Evolutionary conservation across 345 rosid species (phyloP).

Genomic region (Erysimum cheiranthoides): DNA sequence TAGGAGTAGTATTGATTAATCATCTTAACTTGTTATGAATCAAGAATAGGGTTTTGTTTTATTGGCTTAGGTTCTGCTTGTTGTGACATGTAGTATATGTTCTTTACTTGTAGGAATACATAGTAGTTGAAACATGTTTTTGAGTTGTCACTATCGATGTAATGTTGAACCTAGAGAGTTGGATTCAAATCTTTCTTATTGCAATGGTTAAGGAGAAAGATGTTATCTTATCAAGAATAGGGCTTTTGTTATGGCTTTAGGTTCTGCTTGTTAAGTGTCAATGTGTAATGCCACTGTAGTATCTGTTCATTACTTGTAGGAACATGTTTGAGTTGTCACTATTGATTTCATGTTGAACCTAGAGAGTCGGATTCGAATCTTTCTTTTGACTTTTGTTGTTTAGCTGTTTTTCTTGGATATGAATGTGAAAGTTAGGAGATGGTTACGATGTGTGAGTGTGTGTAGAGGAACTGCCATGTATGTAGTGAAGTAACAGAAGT

Average conservation of each 20-base stretch:
- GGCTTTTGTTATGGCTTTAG: background rate
- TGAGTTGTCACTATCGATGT: background rate
- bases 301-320: background rate
- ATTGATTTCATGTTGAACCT: background rate
- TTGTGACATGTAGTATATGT: background rate
- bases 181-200: background rate
- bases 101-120: background rate
- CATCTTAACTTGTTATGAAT: background rate
- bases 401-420: no score
- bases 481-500: background rate
- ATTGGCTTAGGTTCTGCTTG: background rate
- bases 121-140: background rate
- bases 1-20: background rate
- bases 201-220: no score
- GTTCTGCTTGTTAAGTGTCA: background rate
- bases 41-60: background rate
- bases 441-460: background rate
- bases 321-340: background rate
- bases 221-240: background rate
- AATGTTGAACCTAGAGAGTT: background rate
- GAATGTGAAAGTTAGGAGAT: background rate
- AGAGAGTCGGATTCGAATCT: background rate
- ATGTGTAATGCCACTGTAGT: background rate
- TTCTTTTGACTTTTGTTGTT: background rate
- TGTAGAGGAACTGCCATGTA: background rate